Conservation (phyloP, 78 protist species). For the Acrasis kona region DNA sequence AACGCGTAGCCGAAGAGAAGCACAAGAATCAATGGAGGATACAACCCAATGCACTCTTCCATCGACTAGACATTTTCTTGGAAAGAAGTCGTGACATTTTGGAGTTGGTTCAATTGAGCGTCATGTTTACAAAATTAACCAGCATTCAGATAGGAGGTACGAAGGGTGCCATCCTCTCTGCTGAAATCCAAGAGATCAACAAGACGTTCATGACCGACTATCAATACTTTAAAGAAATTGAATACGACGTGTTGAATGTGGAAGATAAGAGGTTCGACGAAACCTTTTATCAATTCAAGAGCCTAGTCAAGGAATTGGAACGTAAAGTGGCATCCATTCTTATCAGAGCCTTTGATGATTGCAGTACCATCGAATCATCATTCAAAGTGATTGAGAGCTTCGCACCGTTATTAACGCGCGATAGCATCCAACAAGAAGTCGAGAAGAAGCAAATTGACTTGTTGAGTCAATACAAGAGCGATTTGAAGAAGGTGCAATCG, state of each 20-base stretch:
- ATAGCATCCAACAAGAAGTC: constrained; percentile 6
- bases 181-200: neutral
- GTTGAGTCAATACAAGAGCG: constrained; percentile 20
- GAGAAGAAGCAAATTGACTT: constrained; percentile 23
- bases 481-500: constrained; percentile 23
- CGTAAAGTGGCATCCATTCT: constrained; percentile 17
- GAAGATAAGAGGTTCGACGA: constrained; percentile 4
- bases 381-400: constrained; percentile 55
- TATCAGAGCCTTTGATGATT: constrained; percentile 32
- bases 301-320: constrained; percentile 5
- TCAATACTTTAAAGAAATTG: constrained; percentile 2
- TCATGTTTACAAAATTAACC: constrained; percentile 35
- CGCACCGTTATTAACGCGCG: constrained; percentile 45
- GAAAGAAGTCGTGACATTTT: constrained; percentile 47
- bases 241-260: constrained; percentile 29
- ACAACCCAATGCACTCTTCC: constrained; percentile 27
- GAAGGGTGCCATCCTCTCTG: constrained; percentile 20
- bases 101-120: constrained; percentile 20
- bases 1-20: neutral
- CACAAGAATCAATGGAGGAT: constrained; percentile 26
- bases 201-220: neutral
- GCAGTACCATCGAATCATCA: constrained; percentile 12
- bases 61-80: constrained; percentile 32
- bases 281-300: neutral
- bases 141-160: constrained; percentile 56